Percentiles rank a stretch among this genome's conserved stretches.
Conservation (phyloP, 1,284 basidiomycete species). For the Ustilago loliicola region DNA sequence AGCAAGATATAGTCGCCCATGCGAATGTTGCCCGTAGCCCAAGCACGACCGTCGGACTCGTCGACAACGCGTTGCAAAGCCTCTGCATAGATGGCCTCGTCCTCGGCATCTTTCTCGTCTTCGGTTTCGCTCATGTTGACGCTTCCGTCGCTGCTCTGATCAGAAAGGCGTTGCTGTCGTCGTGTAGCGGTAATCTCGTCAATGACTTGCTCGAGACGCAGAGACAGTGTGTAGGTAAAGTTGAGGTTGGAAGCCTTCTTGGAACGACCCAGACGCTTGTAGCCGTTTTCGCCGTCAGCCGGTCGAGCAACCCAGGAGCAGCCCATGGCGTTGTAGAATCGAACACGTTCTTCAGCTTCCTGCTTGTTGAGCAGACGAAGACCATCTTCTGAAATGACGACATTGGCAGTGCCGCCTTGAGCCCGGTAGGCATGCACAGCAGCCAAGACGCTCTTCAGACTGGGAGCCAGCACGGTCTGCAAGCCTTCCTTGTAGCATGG, state of each 20-base stretch:
- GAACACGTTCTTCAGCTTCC: conserved; percentile 78
- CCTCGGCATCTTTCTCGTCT: not conserved
- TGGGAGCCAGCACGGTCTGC: conserved; percentile 75
- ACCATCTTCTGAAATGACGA: conserved; percentile 84
- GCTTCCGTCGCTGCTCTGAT: too few relatives aligned
- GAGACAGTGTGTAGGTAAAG: conserved; percentile 80
- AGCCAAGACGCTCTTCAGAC: conserved; percentile 82
- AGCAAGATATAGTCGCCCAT: conserved; percentile 58
- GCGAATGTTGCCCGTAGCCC: conserved; percentile 51
- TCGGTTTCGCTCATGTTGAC: not conserved
- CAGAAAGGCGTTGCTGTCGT: too few relatives aligned
- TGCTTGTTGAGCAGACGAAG: conserved; percentile 76
- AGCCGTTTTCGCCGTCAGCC: conserved; percentile 78
- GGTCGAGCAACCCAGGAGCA: conserved; percentile 87
- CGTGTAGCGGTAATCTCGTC: not conserved
- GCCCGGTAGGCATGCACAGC: conserved; percentile 88
- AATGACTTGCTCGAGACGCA: conserved; percentile 62
- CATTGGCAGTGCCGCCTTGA: conserved; percentile 82
- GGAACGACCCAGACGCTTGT: conserved; percentile 86
- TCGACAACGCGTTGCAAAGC: not conserved
- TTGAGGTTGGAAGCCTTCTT: conserved; percentile 94
- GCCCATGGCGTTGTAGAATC: conserved; percentile 81
- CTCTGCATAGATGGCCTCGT: not conserved
- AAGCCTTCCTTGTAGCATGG: conserved; percentile 80
- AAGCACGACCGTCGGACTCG: conserved; percentile 68